Evolutionary conservation across 768 basidiomycete genomes (phyloP).

Genomic region (Panaeolus papilionaceus): DNA sequence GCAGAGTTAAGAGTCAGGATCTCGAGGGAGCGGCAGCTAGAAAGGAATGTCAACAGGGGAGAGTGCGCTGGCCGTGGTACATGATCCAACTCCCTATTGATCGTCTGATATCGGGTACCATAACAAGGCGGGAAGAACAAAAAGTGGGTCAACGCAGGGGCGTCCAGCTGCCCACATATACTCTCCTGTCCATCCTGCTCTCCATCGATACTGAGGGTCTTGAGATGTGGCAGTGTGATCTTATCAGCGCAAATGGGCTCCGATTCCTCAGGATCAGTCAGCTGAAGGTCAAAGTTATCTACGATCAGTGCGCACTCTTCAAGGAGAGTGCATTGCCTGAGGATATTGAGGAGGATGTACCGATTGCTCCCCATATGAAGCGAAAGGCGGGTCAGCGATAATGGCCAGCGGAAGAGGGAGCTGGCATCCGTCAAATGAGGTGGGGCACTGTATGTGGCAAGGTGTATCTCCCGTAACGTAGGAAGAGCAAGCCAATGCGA

Average conservation of each 20-base stretch:
- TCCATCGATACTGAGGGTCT: slow-evolving; percentile 2
- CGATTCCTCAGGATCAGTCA: neutral
- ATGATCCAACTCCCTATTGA: neutral
- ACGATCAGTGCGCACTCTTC: slow-evolving; percentile 1
- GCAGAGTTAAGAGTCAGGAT: neutral
- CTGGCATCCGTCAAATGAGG: neutral
- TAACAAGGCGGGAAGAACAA: slow-evolving; percentile 8
- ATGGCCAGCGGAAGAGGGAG: neutral
- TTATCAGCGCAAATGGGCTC: neutral
- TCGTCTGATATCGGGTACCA: neutral
- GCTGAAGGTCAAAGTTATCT: slow-evolving; percentile 3
- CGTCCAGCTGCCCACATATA: neutral
- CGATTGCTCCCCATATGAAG: neutral
- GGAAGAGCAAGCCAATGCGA: slow-evolving; percentile 5
- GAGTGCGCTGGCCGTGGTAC: neutral
- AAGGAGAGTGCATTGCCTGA: neutral
- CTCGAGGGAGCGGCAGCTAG: slow-evolving; percentile 1
- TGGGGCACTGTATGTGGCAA: slow-evolving; percentile 1
- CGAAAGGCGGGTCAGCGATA: neutral
- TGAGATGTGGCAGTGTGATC: neutral
- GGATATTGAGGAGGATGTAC: slow-evolving; percentile 1
- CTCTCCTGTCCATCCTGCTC: slow-evolving; percentile 4
- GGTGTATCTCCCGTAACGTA: neutral
- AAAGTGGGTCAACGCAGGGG: slow-evolving; percentile 5
- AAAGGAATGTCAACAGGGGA: slow-evolving; percentile 1